A percentile compares a stretch with the other conserved stretches of the same genome.
Conservation (phyloP, 768 basidiomycete genomes). For the Amanita inopinata region DNA sequence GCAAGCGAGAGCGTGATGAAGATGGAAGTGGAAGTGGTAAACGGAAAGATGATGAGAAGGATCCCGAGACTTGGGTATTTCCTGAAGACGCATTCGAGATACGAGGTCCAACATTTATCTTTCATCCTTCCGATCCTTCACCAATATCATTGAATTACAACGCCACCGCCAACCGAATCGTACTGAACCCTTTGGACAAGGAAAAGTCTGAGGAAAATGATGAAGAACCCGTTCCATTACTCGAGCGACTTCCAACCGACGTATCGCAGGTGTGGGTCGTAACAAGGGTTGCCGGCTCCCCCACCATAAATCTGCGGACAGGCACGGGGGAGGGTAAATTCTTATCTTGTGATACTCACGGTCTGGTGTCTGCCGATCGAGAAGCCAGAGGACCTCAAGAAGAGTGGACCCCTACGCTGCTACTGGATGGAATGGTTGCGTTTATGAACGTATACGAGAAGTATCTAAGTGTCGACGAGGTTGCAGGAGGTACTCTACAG, state of each 20-base stretch:
- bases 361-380: constrained; percentile 72
- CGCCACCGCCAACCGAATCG: constrained; percentile 61
- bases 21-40: constrained; percentile 34
- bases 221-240: constrained; percentile 31
- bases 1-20: constrained; percentile 54
- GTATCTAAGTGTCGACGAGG: constrained; percentile 77
- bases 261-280: constrained; percentile 89
- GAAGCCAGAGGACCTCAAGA: constrained; percentile 91
- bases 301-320: constrained; percentile 79
- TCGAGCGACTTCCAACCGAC: constrained; percentile 68
- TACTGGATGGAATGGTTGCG: constrained; percentile 79
- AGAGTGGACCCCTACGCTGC: constrained; percentile 82
- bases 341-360: constrained; percentile 79
- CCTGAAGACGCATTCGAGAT: constrained; percentile 66
- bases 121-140: constrained; percentile 73
- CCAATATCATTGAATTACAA: constrained; percentile 74
- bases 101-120: constrained; percentile 80
- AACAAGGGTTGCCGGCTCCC: constrained; percentile 76
- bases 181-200: constrained; percentile 57
- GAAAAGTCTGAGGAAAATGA: constrained; percentile 38
- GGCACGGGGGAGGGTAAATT: constrained; percentile 88
- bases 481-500: constrained; percentile 71
- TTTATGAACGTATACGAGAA: constrained; percentile 87
- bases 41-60: constrained; percentile 48
- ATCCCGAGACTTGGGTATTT: constrained; percentile 71